A percentile compares a stretch with the other conserved stretches of the same genome.
These are phyloP conservation scores for Yamadazyma nakazawae DNA, from an alignment of 805 yeast genomes.

Conservation along the genomic window DNA sequence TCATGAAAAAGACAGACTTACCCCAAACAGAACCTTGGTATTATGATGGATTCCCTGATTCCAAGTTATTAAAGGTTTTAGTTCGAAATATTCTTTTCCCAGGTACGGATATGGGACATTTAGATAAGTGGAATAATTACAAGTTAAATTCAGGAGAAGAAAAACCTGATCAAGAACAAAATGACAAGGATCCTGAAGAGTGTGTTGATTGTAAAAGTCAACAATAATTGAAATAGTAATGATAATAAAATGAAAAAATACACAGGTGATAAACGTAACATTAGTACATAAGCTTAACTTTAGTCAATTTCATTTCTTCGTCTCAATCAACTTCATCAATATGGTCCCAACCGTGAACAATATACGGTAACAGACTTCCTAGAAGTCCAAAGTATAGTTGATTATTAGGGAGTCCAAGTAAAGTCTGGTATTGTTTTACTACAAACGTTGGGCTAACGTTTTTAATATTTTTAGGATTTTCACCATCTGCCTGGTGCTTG, in stretches of 20 bases:
- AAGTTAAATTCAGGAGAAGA: slow-evolving; percentile 7
- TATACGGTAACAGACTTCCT: slow-evolving; percentile 54
- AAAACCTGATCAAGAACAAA: not conserved
- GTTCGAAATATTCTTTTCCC: slow-evolving; percentile 63
- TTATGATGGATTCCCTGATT: slow-evolving; percentile 82
- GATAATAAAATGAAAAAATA: not conserved
- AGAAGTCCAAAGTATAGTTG: slow-evolving; percentile 37
- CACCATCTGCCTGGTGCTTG: slow-evolving; percentile 14
- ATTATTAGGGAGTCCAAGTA: slow-evolving; percentile 54
- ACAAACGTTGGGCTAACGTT: slow-evolving; percentile 53
- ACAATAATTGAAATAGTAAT: no score
- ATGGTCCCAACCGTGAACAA: slow-evolving; percentile 49
- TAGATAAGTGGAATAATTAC: slow-evolving; percentile 37
- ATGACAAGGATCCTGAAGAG: not conserved
- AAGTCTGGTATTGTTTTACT: slow-evolving; percentile 49
- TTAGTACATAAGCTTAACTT: not conserved
- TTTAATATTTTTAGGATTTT: slow-evolving; percentile 37
- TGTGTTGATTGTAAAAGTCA: not conserved
- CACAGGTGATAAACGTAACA: not conserved
- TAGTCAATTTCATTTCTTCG: not conserved
- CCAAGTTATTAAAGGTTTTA: slow-evolving; percentile 68
- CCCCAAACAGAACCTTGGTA: slow-evolving; percentile 27
- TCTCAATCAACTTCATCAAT: slow-evolving; percentile 18
- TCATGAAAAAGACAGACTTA: slow-evolving; percentile 37
- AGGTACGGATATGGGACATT: slow-evolving; percentile 55